phyloP scores from a whole-genome alignment of 2,329 filamentous ascomycete species.

The Aspergillus floridensis region DNA sequence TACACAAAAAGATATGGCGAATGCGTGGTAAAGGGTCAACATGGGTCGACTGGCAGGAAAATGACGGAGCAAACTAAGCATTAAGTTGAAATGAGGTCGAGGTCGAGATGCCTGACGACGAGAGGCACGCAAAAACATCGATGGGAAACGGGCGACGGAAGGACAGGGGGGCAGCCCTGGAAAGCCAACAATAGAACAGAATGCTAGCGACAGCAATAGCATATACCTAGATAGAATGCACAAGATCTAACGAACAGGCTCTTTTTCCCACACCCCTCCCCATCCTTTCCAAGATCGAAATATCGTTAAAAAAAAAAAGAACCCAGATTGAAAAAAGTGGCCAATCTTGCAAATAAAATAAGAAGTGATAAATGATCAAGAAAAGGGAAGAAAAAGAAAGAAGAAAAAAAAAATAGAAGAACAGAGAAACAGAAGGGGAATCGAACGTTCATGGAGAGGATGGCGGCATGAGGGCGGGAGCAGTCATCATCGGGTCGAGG shows the following conservation, averaged over 20 bases:
- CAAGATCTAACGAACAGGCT: slow-evolving; percentile 31
- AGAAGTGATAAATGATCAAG: background rate
- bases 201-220: slow-evolving; percentile 18
- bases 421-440: slow-evolving; percentile 39
- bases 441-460: slow-evolving; percentile 42
- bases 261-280: slow-evolving; percentile 15
- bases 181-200: background rate
- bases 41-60: no score
- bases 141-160: slow-evolving; percentile 6
- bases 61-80: background rate
- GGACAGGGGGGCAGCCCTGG: slow-evolving; percentile 3
- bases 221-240: slow-evolving; percentile 23
- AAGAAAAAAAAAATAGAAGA: slow-evolving; percentile 3
- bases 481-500: slow-evolving; percentile 30
- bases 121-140: background rate
- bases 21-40: background rate
- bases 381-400: slow-evolving; percentile 18
- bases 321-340: background rate
- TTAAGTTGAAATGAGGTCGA: background rate
- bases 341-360: slow-evolving; percentile 27
- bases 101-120: background rate
- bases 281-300: slow-evolving; percentile 24
- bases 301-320: slow-evolving; percentile 22
- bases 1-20: background rate
- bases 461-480: slow-evolving; percentile 34